These are phyloP conservation scores for Phytophthora parvispora DNA, from an alignment of 352 stramenopile species.

Conservation along the genomic window DNA sequence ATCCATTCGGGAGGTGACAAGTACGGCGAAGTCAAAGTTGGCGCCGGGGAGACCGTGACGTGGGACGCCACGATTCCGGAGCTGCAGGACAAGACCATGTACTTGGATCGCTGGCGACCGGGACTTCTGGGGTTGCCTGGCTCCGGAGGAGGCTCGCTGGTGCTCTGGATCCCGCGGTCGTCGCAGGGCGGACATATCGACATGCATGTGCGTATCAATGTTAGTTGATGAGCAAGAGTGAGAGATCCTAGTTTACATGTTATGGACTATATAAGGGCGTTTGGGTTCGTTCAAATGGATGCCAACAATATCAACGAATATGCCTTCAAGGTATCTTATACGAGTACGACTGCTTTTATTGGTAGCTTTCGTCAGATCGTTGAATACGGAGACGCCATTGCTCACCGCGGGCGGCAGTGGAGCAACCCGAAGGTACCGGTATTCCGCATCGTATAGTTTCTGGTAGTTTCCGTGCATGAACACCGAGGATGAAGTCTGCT, in stretches of 20 bases:
- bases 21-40: conserved; percentile 23
- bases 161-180: conserved; percentile 50
- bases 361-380: too few species aligned
- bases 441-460: too few species aligned
- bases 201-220: conserved; percentile 36
- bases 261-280: too few species aligned
- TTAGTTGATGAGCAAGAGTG: too few species aligned
- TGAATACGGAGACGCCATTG: too few species aligned
- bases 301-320: background rate
- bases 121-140: conserved; percentile 21
- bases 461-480: too few species aligned
- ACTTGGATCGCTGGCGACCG: conserved; percentile 28
- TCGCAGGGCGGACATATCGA: conserved; percentile 43
- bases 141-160: conserved; percentile 23
- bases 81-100: conserved; percentile 29
- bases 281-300: background rate
- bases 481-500: too few species aligned
- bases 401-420: too few species aligned
- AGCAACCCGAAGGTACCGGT: too few species aligned
- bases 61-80: conserved; percentile 27
- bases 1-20: conserved; percentile 30
- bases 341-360: too few species aligned
- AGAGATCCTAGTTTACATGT: background rate
- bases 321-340: too few species aligned
- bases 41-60: conserved; percentile 19